Base-by-base conservation (phyloP, 345 rosid species). In the Orychophragmus violaceus region DNA sequence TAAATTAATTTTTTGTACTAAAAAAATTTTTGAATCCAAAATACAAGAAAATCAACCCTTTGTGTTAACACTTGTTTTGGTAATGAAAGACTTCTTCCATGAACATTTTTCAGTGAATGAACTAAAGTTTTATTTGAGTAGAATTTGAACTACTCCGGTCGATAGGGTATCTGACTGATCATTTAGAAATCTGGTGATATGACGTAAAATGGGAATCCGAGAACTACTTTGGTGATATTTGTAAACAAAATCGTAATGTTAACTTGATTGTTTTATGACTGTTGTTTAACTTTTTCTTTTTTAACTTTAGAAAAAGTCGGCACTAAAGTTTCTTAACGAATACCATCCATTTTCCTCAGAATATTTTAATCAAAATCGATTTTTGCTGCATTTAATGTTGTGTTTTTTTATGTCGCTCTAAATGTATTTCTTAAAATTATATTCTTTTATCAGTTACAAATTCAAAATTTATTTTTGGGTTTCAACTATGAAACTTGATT, bases 291-390 rank as follows among this genome's bases (percentile, higher is more conserved):
- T 7, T 71, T 63, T 52, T 5, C 29, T 22, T 39, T 6, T 18
- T 1, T n/a, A 17, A 32, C 51, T 71, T 70, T 71, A 69, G 64
- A 33, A 35, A 37, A 71, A 35, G 70, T 71, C 64, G 70, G 70
- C 75, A 55, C 58, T 55, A 63, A 71, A 71, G 62, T 24, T 45
- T 13, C 12, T 13, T n/a, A 17, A 35, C 18, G 17, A 29, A 62
- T 2, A 53, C 62, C 75, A 49, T 70, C 49, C 50, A 63, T 55
- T 44, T 8, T 12, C 27, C n/a, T 24, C 44, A 14, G 18, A 69
- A 52, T 37, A 17, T 29, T 14, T 30, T 28, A 30, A 16, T 22
- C 5, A 21, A 51, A 51, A 16, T 12, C 4, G 17, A 37, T 2
- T 12, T 57, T 18, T 24, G 5, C 49, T 68, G 13, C 27, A 58